Base-by-base conservation (phyloP, 2,329 filamentous ascomycete species). In the Apiospora koreana region DNA sequence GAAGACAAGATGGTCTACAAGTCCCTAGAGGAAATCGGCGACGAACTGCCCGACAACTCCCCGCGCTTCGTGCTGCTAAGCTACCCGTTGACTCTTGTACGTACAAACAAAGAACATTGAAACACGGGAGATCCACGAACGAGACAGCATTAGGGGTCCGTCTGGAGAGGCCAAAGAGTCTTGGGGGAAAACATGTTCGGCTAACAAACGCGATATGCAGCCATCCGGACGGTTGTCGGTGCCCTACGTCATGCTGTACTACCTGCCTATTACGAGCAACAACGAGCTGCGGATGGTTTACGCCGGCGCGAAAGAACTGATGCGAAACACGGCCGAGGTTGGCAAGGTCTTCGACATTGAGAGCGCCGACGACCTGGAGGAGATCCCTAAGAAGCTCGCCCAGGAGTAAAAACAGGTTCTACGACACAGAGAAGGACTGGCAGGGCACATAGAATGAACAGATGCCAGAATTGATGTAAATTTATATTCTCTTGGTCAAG, bases 161-260 rank as follows among this genome's bases (percentile, higher is more conserved):
- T 35, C 8, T 35, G 48, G 23, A 18, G 48, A 18, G 12, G 12
- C 14, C 25, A 58, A 18, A 31, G 25, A 58, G 50, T 31, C 25
- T 21, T 58, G 35, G 35, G 28, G 31, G 18, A 8, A 62, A 38
- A n/a, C 21, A 28, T 23, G 16, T 1, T 31, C 65, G 3, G 48
- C 69, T 72, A 67, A 73, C 64, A 43, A 67, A 65, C 70, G 68
- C 45, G 38, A 68, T 48, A 67, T 69, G 50, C 74, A 97, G 94
- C 85, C 91, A 62, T 94, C 93, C 68, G 96, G 96, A 70, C 91
- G 96, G 38, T 81, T 94, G 58, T 93, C 94, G 6, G 94, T 97
- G 3, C 96, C 96, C 12, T 99, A 99, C 80, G 94, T 98, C 65
- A 89, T 98, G 80, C 84, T 99, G 28, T 98, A 97, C 85, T 98